Evolutionary conservation across 2,329 filamentous ascomycete species (phyloP), one percentile per base, ranked within the genome.

Genomic region (Pseudogymnoascus sp.): DNA sequence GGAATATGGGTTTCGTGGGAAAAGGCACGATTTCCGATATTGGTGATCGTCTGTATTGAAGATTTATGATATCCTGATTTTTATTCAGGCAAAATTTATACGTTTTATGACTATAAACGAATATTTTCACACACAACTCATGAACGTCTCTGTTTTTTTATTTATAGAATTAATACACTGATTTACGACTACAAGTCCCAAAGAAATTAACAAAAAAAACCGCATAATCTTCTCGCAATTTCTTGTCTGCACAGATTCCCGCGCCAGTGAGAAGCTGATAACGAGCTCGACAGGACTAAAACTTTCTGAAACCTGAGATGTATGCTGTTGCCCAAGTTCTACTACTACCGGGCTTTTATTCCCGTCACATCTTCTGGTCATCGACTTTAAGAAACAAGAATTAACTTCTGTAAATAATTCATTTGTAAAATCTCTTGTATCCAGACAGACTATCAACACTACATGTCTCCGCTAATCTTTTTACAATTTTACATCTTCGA

Each of bases 401-500:
- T 10, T 50, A 31, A 31, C 24, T 50, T 5, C 6, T 29, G 10
- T 50, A 50, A 15, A 31, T 50, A 31, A 50, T 31, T 50, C 44
- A 50, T 54, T 54, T 54, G 17, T 7, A 21, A 54, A 11, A 54
- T 54, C 33, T 54, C 2, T 54, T 10, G 4, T 54, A 54, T 54
- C 47, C 5, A 33, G 47, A 21, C 47, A 21, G n/a, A 54, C 33
- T 39, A 59, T 11, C 33, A 59, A 40, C 33, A 39, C 57, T 59
- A 59, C 57, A 59, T 59, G 37, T 17, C n/a, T 29, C 35, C n/a
- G 26, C 33, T 39, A 40, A 59, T 59, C 33, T 24, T 50, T 26
- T 44, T 39, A 62, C 57, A 60, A 61, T 26, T 37, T 62, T 29
- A 59, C 26, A 35, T 62, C 35, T 9, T 54, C 29, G 47, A 54